Base-by-base conservation (phyloP, 345 rosid species). In the Syzygium aromaticum region DNA sequence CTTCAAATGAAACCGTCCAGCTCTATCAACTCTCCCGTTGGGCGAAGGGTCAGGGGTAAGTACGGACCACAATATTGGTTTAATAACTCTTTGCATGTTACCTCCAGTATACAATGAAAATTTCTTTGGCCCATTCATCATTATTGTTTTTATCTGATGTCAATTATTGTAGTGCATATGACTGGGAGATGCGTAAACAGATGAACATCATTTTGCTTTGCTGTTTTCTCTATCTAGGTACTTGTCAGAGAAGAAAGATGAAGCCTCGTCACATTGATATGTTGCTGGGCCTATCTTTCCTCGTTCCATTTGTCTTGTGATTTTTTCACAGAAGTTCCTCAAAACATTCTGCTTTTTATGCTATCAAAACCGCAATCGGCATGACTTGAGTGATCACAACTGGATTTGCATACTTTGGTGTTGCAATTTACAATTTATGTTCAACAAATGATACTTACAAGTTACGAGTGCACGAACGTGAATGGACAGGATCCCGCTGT, bases 1-100 rank as follows among this genome's bases (percentile, higher is more conserved):
- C 94, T 86, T 98, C 99, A 40, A 98, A 95, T 84, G 99, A 98
- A 94, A 94, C 94, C 22, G 98, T 98, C 87, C 99, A 98, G 90
- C 98, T 96, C 89, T 98, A 95, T 91, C 96, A 96, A 86, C 91
- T 98, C 85, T 95, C 98, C 3, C 96, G 99, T 28, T 98, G 98
- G 97, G 99, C 98, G 30, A 91, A 90, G 91, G 91, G 92, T 87
- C 90, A 93, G 86, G 98, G 98, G 98, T 93, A 91, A 91, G 91
- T 64, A 2, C 22, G 1, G 23, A 64, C 17, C 78, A 16, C 23
- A 3, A n/a, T n/a, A 64, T 64, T 15, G 22, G 22, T 16, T 64
- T 33, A 64, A 64, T 30, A 84, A 53, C 54, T 23, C 9, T 54
- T 8, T 86, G 40, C 78, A 3, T 64, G 10, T 16, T 64, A 64